Conservation (phyloP, 2,329 filamentous ascomycete species). For the Trichoderma simmonsii region DNA sequence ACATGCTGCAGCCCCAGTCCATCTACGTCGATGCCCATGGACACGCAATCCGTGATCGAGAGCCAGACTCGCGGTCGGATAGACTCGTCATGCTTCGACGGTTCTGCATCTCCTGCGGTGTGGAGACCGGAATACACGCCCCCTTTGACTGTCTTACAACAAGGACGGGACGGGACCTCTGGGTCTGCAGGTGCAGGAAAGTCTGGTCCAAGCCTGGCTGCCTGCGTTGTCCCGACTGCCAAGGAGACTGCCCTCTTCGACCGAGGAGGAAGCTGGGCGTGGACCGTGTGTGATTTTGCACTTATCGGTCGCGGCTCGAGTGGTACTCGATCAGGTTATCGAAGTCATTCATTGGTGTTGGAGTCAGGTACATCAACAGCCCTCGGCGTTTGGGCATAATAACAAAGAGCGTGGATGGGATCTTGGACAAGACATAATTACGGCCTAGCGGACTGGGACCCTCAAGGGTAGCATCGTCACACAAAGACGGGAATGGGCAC, state of each 20-base stretch:
- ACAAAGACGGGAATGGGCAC: slow-evolving; percentile 1
- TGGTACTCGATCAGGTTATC: not conserved
- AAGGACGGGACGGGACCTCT: slow-evolving; percentile 37
- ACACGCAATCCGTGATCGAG: slow-evolving; percentile 30
- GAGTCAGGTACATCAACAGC: not conserved
- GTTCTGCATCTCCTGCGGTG: slow-evolving; percentile 43
- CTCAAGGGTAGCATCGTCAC: not conserved
- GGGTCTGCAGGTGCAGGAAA: slow-evolving; percentile 39
- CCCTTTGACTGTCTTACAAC: slow-evolving; percentile 39
- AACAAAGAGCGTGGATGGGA: not conserved
- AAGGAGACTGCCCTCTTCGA: slow-evolving; percentile 35
- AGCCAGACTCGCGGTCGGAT: slow-evolving; percentile 28
- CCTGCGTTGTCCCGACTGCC: slow-evolving; percentile 36
- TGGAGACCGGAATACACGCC: slow-evolving; percentile 36
- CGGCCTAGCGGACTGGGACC: slow-evolving; percentile 1
- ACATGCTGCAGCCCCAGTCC: slow-evolving; percentile 34
- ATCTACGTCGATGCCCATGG: slow-evolving; percentile 34
- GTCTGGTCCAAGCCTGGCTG: slow-evolving; percentile 38
- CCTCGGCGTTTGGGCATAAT: not conserved
- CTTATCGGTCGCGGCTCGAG: not conserved
- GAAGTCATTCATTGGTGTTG: not conserved
- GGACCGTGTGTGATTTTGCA: slow-evolving; percentile 10
- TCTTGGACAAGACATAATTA: not conserved
- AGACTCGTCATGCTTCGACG: slow-evolving; percentile 35
- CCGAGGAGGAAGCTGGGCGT: slow-evolving; percentile 31